phyloP scores from a whole-genome alignment of 2,329 filamentous ascomycete species.

The Aspergillus bombycis region DNA sequence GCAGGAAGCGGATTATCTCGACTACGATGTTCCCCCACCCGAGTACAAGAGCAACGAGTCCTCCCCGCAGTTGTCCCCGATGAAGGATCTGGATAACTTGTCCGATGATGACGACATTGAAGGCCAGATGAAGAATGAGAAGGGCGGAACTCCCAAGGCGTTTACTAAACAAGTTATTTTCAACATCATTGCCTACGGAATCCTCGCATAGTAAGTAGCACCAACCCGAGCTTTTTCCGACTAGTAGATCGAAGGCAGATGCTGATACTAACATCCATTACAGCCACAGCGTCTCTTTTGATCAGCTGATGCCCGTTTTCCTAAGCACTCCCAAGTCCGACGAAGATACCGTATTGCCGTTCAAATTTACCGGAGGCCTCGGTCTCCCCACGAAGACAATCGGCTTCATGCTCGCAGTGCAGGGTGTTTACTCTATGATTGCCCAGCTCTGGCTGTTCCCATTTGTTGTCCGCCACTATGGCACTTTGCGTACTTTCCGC shows the following conservation, averaged over 20 bases:
- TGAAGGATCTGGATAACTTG: conserved; percentile 32
- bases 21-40: conserved; percentile 67
- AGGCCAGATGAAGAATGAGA: conserved; percentile 45
- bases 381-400: conserved; percentile 80
- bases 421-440: conserved; percentile 87
- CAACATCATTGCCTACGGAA: conserved; percentile 87
- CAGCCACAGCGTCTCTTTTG: conserved; percentile 95
- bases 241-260: not conserved
- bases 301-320: conserved; percentile 90
- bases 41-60: conserved; percentile 66
- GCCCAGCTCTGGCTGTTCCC: conserved; percentile 86
- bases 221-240: not conserved
- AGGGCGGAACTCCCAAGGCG: conserved; percentile 56
- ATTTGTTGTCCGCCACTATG: conserved; percentile 72
- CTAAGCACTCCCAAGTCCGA: conserved; percentile 69
- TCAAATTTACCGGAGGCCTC: conserved; percentile 88
- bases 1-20: conserved; percentile 48
- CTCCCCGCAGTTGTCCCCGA: conserved; percentile 53
- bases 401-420: conserved; percentile 83
- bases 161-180: conserved; percentile 85
- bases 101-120: conserved; percentile 45
- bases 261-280: conserved; percentile 51
- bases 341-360: conserved; percentile 66
- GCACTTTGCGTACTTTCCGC: conserved; percentile 79
- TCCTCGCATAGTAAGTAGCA: conserved; percentile 84